A percentile compares a stretch with the other conserved stretches of the same genome.
Conservation (phyloP, 192 early-diverging fungal species). For the Linnemannia exigua region DNA sequence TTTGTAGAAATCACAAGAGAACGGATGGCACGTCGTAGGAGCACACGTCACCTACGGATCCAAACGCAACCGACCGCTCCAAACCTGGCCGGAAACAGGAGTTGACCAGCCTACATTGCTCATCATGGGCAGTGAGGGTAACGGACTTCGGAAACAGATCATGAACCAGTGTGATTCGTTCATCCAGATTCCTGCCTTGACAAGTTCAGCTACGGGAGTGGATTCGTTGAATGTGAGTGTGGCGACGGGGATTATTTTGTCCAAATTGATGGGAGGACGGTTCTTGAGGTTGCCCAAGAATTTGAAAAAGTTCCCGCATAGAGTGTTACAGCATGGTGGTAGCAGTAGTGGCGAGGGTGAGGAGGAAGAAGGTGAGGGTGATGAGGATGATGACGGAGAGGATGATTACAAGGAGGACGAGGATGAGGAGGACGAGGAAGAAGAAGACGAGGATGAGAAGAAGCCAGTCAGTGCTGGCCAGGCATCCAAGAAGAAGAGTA, state of each 20-base stretch:
- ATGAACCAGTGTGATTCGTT: constrained; percentile 69
- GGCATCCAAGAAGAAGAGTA: background rate
- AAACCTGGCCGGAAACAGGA: constrained; percentile 43
- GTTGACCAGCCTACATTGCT: constrained; percentile 62
- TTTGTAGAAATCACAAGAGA: constrained; percentile 53
- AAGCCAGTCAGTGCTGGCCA: background rate
- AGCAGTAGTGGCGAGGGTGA: background rate
- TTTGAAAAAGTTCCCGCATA: constrained; percentile 33
- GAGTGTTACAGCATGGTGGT: background rate
- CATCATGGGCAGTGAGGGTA: constrained; percentile 79
- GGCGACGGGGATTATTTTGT: constrained; percentile 56
- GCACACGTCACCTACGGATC: constrained; percentile 51
- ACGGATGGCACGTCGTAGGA: constrained; percentile 67
- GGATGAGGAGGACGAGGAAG: constrained; percentile 13
- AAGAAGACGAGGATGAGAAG: constrained; percentile 11
- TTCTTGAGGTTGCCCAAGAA: constrained; percentile 46
- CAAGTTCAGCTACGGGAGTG: constrained; percentile 26
- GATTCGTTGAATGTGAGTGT: constrained; percentile 65
- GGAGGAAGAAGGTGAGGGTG: background rate
- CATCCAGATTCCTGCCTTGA: constrained; percentile 63
- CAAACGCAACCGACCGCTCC: constrained; percentile 41
- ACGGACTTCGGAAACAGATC: constrained; percentile 70
- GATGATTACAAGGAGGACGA: constrained; percentile 12
- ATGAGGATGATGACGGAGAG: constrained; percentile 12
- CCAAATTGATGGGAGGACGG: constrained; percentile 55